Conservation (phyloP, 805 yeast genomes). For the Starmerella gropengiesseri region DNA sequence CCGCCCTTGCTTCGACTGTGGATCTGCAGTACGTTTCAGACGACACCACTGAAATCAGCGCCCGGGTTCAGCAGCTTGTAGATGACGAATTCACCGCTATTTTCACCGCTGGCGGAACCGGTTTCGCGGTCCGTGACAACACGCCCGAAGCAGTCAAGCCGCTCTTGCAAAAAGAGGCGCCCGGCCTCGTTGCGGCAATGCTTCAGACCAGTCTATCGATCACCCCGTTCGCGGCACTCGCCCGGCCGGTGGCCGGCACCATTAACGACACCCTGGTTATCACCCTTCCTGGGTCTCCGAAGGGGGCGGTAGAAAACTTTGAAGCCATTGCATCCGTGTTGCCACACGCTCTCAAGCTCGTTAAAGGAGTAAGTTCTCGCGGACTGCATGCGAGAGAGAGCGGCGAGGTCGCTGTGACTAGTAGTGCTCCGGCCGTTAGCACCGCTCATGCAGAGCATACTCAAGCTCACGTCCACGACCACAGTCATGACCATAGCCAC, state of each 20-base stretch:
- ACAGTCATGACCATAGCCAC: conserved; percentile 14
- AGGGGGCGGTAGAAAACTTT: conserved; percentile 39
- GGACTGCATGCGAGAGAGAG: conserved; percentile 32
- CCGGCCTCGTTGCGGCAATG: conserved; percentile 43
- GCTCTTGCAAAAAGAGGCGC: conserved; percentile 36
- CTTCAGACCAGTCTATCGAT: conserved; percentile 34
- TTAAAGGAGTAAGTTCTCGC: conserved; percentile 32
- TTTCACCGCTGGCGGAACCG: conserved; percentile 46
- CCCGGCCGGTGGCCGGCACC: conserved; percentile 42
- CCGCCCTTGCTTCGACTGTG: conserved; percentile 10
- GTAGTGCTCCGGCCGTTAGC: background rate
- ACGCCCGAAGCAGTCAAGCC: conserved; percentile 44
- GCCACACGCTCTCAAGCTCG: conserved; percentile 37
- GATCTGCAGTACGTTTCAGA: conserved; percentile 32
- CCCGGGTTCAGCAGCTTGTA: conserved; percentile 25
- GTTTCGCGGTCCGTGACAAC: conserved; percentile 36
- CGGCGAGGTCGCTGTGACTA: background rate
- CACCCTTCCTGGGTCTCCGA: conserved; percentile 45
- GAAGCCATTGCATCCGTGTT: conserved; percentile 32
- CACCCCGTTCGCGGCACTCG: conserved; percentile 41
- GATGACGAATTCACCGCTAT: conserved; percentile 27
- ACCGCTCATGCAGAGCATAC: no score
- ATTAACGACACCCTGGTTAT: conserved; percentile 32
- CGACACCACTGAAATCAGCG: conserved; percentile 28
- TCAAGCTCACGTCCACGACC: conserved; percentile 8